Evolutionary conservation across 169 alveolate genomes (phyloP).

Genomic region (Eimeria tenella): DNA sequence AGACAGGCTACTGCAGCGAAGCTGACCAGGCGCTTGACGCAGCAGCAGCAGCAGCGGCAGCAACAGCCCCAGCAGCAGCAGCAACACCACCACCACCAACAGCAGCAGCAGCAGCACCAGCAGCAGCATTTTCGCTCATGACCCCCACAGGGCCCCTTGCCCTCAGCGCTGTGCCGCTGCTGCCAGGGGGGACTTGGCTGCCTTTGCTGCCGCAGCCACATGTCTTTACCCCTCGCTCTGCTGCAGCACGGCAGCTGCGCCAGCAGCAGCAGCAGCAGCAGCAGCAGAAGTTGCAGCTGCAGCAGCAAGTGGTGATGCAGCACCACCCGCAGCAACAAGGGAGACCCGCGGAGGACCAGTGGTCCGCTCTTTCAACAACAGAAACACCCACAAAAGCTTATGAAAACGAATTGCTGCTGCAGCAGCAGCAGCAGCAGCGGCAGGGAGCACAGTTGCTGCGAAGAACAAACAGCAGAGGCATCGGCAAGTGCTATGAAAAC

Average conservation of each 20-base stretch:
- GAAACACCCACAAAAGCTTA: background rate
- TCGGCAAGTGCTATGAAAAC: background rate
- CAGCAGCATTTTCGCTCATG: background rate
- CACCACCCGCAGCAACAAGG: background rate
- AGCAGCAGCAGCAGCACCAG: background rate
- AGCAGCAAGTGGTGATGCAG: conserved; percentile 5
- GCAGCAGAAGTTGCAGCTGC: conserved; percentile 5
- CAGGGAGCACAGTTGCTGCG: conserved; percentile 15
- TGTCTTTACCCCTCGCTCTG: conserved; percentile 27
- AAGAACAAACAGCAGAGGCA: conserved; percentile 40
- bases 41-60: conserved; percentile 4
- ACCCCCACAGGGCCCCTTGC: background rate
- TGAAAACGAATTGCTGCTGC: background rate
- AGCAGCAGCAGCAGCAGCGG: conserved; percentile 19
- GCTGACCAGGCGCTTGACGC: background rate
- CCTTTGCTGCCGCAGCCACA: background rate
- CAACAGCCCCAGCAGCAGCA: background rate
- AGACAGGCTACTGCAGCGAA: no score
- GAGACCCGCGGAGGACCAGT: background rate
- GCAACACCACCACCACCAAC: background rate
- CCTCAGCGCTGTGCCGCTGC: conserved; percentile 6
- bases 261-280: conserved; percentile 53
- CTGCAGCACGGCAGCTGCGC: conserved; percentile 21
- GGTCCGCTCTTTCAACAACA: background rate
- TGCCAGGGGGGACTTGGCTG: background rate